These are phyloP conservation scores for Penicillium olsonii DNA, from an alignment of 2,329 filamentous ascomycete species.

Conservation along the genomic window DNA sequence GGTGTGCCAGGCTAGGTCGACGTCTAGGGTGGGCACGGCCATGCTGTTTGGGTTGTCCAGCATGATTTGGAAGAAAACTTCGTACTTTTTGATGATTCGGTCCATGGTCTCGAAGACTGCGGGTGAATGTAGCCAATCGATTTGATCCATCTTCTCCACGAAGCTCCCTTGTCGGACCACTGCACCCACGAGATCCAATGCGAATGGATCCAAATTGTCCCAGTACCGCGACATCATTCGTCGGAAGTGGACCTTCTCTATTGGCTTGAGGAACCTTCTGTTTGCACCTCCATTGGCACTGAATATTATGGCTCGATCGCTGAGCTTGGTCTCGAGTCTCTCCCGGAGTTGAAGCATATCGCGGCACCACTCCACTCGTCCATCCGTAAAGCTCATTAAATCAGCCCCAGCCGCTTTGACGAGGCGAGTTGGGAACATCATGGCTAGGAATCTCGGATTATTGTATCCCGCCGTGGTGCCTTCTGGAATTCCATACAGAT, in stretches of 20 bases:
- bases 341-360: conserved; percentile 42
- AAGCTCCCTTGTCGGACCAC: conserved; percentile 47
- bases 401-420: conserved; percentile 27
- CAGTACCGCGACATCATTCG: conserved; percentile 47
- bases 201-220: conserved; percentile 42
- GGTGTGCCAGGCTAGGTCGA: conserved; percentile 40
- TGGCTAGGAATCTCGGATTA: not conserved
- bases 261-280: not conserved
- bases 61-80: conserved; percentile 48
- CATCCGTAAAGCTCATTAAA: conserved; percentile 61
- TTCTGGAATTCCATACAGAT: conserved; percentile 54
- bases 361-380: conserved; percentile 44
- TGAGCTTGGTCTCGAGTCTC: conserved; percentile 34
- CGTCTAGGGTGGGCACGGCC: conserved; percentile 36
- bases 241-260: conserved; percentile 42
- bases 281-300: conserved; percentile 16
- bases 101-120: conserved; percentile 63
- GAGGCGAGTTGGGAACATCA: conserved; percentile 24
- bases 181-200: conserved; percentile 42
- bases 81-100: conserved; percentile 57
- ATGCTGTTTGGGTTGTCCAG: conserved; percentile 34
- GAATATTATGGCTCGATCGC: conserved; percentile 52
- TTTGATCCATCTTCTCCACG: conserved; percentile 65
- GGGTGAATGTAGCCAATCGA: conserved; percentile 78
- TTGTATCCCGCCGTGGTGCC: not conserved